phyloP scores from a whole-genome alignment of 148 eudicot genomes.

The Cornus controversa region DNA sequence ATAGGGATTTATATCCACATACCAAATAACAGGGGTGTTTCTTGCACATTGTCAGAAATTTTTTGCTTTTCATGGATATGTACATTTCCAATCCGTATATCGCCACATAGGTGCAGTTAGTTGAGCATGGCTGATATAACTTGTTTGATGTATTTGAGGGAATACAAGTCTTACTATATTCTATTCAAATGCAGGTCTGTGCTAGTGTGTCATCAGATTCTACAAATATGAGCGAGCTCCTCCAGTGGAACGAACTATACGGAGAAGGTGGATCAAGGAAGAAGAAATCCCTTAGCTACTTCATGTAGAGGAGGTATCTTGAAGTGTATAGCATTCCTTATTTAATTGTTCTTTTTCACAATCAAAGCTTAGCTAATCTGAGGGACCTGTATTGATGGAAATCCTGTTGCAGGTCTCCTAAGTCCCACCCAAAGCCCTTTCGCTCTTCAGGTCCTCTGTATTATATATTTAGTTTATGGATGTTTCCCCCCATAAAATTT shows the following conservation, averaged over 20 bases:
- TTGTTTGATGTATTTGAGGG: background rate
- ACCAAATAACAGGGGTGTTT: no score
- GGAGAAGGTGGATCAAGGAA: constrained; percentile 97
- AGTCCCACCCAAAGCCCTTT: constrained; percentile 3
- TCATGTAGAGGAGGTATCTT: constrained; percentile 62
- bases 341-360: constrained; percentile 11
- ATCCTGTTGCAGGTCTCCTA: constrained; percentile 9
- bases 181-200: constrained; percentile 60
- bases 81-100: background rate
- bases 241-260: constrained; percentile 89
- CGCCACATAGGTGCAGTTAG: background rate
- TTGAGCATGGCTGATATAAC: background rate
- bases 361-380: constrained; percentile 20
- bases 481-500: constrained; percentile 2
- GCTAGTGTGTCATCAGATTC: constrained; percentile 96
- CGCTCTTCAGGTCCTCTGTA: constrained; percentile 23
- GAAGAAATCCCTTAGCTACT: constrained; percentile 86
- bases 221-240: constrained; percentile 71
- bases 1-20: no score
- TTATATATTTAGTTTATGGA: constrained; percentile 23
- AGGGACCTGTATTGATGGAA: constrained; percentile 23
- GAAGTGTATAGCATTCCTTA: constrained; percentile 38
- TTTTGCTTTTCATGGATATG: background rate
- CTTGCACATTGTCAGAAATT: no score
- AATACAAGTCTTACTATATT: background rate